Percentiles rank a stretch among this genome's conserved stretches.
These are phyloP conservation scores for Curvularia hawaiiensis DNA, from an alignment of 2,329 filamentous ascomycete species.

Conservation along the genomic window DNA sequence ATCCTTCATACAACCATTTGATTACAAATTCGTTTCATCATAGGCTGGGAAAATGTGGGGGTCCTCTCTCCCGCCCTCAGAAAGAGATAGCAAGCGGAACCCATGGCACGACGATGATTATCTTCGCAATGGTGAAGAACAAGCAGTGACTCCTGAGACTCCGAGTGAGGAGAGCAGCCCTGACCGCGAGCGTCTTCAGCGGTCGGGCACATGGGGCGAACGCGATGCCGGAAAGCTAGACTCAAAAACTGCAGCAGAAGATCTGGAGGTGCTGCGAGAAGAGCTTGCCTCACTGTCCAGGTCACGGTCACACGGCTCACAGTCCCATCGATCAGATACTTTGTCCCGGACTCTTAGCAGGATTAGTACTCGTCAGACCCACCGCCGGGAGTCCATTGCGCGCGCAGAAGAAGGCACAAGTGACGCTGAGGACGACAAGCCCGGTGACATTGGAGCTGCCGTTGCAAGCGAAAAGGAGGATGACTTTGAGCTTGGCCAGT, in stretches of 20 bases:
- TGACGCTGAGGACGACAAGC: slow-evolving; percentile 28
- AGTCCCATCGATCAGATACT: slow-evolving; percentile 32
- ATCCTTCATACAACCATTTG: not conserved
- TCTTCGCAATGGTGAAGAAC: slow-evolving; percentile 25
- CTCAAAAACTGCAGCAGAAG: slow-evolving; percentile 61
- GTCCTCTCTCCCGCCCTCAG: slow-evolving; percentile 22
- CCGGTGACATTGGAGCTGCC: slow-evolving; percentile 27
- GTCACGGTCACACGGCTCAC: slow-evolving; percentile 38
- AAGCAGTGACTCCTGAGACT: slow-evolving; percentile 10
- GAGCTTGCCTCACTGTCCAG: slow-evolving; percentile 61
- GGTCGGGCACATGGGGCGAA: slow-evolving; percentile 65
- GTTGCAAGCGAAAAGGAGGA: slow-evolving; percentile 56
- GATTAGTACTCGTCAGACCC: slow-evolving; percentile 31
- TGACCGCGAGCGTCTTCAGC: slow-evolving; percentile 36
- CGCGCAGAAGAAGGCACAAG: slow-evolving; percentile 15
- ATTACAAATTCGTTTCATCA: slow-evolving; percentile 2
- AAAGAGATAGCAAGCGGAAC: slow-evolving; percentile 36
- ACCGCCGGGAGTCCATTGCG: slow-evolving; percentile 20
- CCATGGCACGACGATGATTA: slow-evolving; percentile 44
- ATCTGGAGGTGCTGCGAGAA: slow-evolving; percentile 62
- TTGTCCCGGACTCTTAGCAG: slow-evolving; percentile 35
- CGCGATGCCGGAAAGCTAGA: slow-evolving; percentile 61
- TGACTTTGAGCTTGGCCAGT: slow-evolving; percentile 71
- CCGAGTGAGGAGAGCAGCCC: slow-evolving; percentile 29
- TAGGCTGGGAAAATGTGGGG: slow-evolving; percentile 29